Base-by-base conservation (phyloP, 352 stramenopile genomes). In the Pythium utonaiense region DNA sequence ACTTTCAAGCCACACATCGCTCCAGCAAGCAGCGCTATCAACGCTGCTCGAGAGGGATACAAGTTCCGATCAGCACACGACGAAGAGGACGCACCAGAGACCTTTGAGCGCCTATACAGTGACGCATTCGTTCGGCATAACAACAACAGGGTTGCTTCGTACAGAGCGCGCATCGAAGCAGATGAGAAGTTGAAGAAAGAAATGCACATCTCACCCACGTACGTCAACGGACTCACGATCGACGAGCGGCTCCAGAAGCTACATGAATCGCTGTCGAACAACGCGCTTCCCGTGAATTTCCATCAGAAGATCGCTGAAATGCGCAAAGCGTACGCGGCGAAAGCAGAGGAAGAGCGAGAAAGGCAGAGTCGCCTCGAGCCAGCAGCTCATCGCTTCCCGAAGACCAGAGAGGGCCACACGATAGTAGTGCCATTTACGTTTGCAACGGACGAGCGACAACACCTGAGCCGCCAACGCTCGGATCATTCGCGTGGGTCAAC, bases 111-210 rank as follows among this genome's bases (percentile, higher is more conserved):
- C 1, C 70, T 88, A 3, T 88, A 88, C 30, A 64, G 57, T 17
- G 78, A 88, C 41, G 75, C 75, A 3, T 77, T 77, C 45, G 62
- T 75, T n/a, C 78, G 78, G 0, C 75, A 86, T 45, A 77, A 74
- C 47, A 75, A 76, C 38, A 64, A 71, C 2, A 28, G 77, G 3
- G 62, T 68, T 9, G 73, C 77, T 27, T 80, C 75, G 22, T 56
- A 74, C 17, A 52, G 70, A 36, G 74, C 75, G 3, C 77, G 73
- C 16, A 52, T 70, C 21, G 63, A 79, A 53, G 45, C 70, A 47
- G 74, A 86, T 52, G 78, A 85, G 34, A 53, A 66, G 14, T 53
- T 69, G 24, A 86, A 76, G 45, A 72, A 65, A 28, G 71, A 86
- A 40, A 64, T 66, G 41, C 62, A 34, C 13, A 60, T 86, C 12